Base-by-base conservation (phyloP, 2,329 filamentous ascomycete species). In the Colletotrichum chlorophyti region DNA sequence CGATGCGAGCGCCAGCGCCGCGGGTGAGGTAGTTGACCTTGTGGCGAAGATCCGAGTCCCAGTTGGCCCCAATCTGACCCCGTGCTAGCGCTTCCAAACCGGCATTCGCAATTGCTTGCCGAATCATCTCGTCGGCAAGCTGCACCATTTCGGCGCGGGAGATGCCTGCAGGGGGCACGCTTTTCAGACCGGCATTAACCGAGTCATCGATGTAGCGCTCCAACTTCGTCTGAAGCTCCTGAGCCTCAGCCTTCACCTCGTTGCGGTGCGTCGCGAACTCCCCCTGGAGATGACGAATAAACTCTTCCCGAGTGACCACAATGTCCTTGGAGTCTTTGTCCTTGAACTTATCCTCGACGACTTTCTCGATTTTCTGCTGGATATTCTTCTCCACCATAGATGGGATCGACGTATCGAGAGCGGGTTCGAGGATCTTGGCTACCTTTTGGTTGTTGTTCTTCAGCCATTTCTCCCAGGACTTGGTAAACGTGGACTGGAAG, bases 11-110 rank as follows among this genome's bases (percentile, higher is more conserved):
- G 5, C 91, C 91, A 15, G 86, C 75, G 5, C 85, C 85, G 1
- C 74, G 67, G 3, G 83, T 82, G 65, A 97, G 89, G 74, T 88
- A 93, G 76, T 97, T 97, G 72, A 93, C 76, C 53, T 83, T 81
- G 50, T 80, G 76, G 53, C 73, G 73, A 21, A 87, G 73, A 21
- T 79, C 69, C 1, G 68, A 65, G 38, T 77, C 73, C 68, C 75
- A 78, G 63, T 79, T 70, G 31, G 71, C 68, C 26, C 76, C 74
- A 48, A 85, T 81, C 48, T 77, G 73, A 51, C 77, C 77, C 24
- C 74, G 72, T 23, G 79, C 77, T 31, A 82, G 65, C 3, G 77
- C 77, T 45, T 79, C 74, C 3, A 86, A 72, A 51, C 79, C 78
- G 17, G 74, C 72, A 31, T 80, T 73, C 5, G 70, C 70, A 17